These are phyloP conservation scores for Fistulinella prunicolor DNA, from an alignment of 768 basidiomycete genomes.

Conservation along the genomic window DNA sequence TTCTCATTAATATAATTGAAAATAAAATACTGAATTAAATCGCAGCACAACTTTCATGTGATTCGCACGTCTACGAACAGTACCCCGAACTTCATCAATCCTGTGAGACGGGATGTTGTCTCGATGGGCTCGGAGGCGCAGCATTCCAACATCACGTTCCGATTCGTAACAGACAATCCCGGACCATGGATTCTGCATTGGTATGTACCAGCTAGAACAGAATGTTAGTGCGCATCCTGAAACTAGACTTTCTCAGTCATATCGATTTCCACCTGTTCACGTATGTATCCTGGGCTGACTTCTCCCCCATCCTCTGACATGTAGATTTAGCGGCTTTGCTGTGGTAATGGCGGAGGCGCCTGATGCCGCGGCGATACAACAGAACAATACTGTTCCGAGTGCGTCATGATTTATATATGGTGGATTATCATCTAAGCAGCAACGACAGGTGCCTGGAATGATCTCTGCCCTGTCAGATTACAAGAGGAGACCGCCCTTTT, in stretches of 20 bases:
- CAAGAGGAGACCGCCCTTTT: constrained; percentile 17
- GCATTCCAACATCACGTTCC: constrained; percentile 47
- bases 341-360: constrained; percentile 30
- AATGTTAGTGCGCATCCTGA: neutral
- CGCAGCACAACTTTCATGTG: constrained; percentile 40
- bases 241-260: constrained; percentile 18
- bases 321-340: constrained; percentile 26
- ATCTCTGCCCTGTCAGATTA: constrained; percentile 18
- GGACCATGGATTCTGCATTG: constrained; percentile 58
- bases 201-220: constrained; percentile 9
- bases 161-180: constrained; percentile 64
- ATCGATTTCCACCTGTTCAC: constrained; percentile 30
- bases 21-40: neutral
- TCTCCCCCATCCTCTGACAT: constrained; percentile 4
- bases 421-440: neutral
- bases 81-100: constrained; percentile 36
- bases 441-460: constrained; percentile 17
- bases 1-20: neutral
- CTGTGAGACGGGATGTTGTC: constrained; percentile 34
- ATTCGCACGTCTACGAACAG: constrained; percentile 33
- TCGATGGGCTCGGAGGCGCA: constrained; percentile 33
- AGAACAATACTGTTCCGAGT: constrained; percentile 20
- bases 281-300: constrained; percentile 11
- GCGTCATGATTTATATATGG: constrained; percentile 1
- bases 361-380: constrained; percentile 15